Base-by-base conservation (phyloP, 73 alveolate genomes). In the Paramecium sexaurelia region DNA sequence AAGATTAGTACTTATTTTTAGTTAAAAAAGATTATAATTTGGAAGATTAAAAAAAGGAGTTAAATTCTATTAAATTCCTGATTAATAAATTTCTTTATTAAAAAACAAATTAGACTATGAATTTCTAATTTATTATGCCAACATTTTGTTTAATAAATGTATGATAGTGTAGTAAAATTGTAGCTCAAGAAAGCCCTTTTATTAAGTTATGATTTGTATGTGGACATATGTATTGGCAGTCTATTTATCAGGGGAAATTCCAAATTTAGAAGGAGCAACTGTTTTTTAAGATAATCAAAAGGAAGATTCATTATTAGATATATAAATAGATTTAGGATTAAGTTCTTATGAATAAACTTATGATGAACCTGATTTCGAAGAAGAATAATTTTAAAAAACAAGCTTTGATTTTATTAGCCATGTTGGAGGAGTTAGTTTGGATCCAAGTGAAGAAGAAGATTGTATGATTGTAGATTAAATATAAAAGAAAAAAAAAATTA, bases 181-280 rank as follows among this genome's bases (percentile, higher is more conserved):
- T 15, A 45, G 90, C 10, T 29, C 61, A 22, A 78, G 90, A 41
- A 78, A 78, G 29, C 90, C 90, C 3, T 78, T 41, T 19, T 78
- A 41, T 78, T 40, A 39, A 43, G 27, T 78, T 3, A 29, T 78
- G 43, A 37, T 78, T 10, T 41, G 75, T 41, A 43, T 78, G 68
- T 78, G 90, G 90, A 45, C 90, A 78, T 78, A 78, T 78, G 71
- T 78, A 5, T 39, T 78, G 24, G 61, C 90, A 1, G 55, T 71
- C 17, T 71, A 71, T 71, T 37, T 71, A 11, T 37, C 55, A 71
- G 56, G 26, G 1, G 83, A 61, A 61, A 61, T 61, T 3, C 83
- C 83, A 0, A 61, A 61, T 61, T 61, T 61, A 8, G 83, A 26
- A 61, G 39, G 43, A 61, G 24, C 10, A 7, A 32, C 20, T 11